Conservation (phyloP, 139 green algal genomes). For the Micractinium conductrix region DNA sequence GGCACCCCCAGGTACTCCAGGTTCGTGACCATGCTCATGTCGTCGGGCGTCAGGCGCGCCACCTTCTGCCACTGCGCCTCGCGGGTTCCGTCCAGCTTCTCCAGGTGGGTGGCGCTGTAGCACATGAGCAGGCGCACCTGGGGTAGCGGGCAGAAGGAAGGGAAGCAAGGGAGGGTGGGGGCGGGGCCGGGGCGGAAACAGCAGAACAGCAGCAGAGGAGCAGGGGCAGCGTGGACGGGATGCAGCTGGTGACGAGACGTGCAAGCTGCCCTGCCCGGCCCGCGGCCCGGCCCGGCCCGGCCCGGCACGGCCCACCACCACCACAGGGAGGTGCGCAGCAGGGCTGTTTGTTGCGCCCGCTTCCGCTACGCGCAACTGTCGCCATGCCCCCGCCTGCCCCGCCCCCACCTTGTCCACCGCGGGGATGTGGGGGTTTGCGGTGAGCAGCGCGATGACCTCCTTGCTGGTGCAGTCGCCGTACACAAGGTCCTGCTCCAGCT, state of each 20-base stretch:
- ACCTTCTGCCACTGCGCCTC: conserved; percentile 82
- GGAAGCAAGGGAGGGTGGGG: neutral
- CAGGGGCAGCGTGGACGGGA: neutral
- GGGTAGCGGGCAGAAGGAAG: neutral
- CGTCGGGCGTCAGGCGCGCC: conserved; percentile 62
- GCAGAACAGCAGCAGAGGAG: neutral
- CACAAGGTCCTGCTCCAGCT: conserved; percentile 80
- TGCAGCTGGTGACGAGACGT: too few species aligned
- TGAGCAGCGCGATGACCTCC: conserved; percentile 88
- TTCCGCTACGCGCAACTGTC: too few species aligned
- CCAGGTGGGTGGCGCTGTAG: conserved; percentile 93
- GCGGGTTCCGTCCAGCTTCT: conserved; percentile 89
- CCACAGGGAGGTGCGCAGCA: too few species aligned
- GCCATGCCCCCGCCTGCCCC: too few species aligned
- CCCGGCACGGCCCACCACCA: too few species aligned
- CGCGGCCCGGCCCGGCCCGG: too few species aligned
- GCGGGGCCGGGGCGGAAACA: neutral
- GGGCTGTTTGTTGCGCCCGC: too few species aligned
- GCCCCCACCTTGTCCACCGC: conserved; percentile 63
- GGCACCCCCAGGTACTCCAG: conserved; percentile 91
- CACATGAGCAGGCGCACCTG: conserved; percentile 92
- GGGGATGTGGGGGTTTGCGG: conserved; percentile 38
- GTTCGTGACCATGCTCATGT: conserved; percentile 88
- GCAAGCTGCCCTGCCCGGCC: too few species aligned
- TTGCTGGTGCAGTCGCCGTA: conserved; percentile 92